Percentiles rank a stretch among this genome's conserved stretches.
These are phyloP conservation scores for Melaleuca quinquenervia DNA, from an alignment of 345 rosid species.

Conservation along the genomic window DNA sequence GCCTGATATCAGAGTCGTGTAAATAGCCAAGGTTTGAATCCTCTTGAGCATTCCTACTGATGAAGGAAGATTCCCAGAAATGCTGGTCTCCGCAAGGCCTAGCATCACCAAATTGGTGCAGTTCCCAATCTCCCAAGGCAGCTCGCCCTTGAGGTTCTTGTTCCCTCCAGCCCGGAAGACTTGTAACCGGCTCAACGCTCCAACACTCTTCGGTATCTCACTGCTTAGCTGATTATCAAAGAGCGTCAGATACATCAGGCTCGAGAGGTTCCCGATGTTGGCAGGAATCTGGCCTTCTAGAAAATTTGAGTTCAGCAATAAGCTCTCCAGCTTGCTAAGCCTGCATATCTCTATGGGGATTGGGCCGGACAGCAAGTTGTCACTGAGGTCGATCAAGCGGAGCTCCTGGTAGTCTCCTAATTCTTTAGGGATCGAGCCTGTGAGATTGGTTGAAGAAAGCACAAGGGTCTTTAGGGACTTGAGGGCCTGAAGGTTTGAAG, in stretches of 20 bases:
- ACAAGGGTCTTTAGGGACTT: constrained; percentile 42
- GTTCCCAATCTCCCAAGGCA: constrained; percentile 83
- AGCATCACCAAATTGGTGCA: constrained; percentile 66
- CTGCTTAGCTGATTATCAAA: constrained; percentile 77
- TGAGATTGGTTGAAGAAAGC: constrained; percentile 64
- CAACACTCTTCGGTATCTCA: constrained; percentile 58
- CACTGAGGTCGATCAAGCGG: constrained; percentile 49
- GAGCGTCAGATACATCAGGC: constrained; percentile 49
- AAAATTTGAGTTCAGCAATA: constrained; percentile 57
- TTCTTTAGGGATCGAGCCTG: constrained; percentile 58
- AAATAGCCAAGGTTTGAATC: constrained; percentile 70
- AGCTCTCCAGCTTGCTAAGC: constrained; percentile 43
- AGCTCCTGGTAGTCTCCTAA: constrained; percentile 54
- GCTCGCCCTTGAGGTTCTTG: constrained; percentile 73
- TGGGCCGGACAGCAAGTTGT: constrained; percentile 61
- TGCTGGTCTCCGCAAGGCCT: constrained; percentile 92
- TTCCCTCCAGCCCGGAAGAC: constrained; percentile 84
- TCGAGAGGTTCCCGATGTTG: constrained; percentile 49
- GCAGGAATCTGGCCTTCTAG: constrained; percentile 75
- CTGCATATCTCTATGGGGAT: constrained; percentile 62
- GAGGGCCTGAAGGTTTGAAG: constrained; percentile 44
- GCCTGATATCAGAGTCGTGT: constrained; percentile 68
- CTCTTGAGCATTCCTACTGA: constrained; percentile 62
- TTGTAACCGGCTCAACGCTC: constrained; percentile 43
- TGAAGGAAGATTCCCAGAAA: constrained; percentile 71